Conservation (phyloP, 345 rosid species). For the Mallotus nudiflorus region DNA sequence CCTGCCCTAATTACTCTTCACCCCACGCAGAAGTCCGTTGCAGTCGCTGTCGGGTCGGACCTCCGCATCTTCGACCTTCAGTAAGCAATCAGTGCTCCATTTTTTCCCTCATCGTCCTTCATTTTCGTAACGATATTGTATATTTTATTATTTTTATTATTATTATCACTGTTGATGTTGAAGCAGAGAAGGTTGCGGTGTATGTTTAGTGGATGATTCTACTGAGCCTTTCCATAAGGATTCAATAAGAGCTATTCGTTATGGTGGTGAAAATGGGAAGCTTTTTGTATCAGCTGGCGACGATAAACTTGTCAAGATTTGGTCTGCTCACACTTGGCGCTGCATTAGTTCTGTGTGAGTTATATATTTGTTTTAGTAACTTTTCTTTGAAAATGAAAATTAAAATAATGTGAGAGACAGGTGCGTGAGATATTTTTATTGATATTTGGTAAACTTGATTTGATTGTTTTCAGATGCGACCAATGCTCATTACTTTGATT, state of each 20-base stretch:
- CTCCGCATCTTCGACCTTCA: conserved; percentile 78
- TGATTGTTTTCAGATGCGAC: no score
- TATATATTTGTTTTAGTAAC: no score
- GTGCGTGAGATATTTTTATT: no score
- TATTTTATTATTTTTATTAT: background rate
- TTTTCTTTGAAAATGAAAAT: no score
- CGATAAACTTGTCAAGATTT: conserved; percentile 86
- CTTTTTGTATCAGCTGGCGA: conserved; percentile 88
- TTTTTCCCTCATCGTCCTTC: no score
- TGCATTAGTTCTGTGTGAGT: conserved; percentile 71
- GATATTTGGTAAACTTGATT: no score
- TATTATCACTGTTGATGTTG: background rate
- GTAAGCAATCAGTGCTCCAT: conserved; percentile 36
- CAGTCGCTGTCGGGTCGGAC: conserved; percentile 77
- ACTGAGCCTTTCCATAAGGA: conserved; percentile 53
- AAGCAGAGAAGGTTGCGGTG: conserved; percentile 49
- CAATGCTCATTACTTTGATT: no score
- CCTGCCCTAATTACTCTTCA: conserved; percentile 76
- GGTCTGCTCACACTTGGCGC: conserved; percentile 79
- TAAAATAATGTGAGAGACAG: no score
- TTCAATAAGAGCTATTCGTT: conserved; percentile 81
- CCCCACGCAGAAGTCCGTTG: conserved; percentile 65
- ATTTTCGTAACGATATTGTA: no score
- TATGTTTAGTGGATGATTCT: conserved; percentile 64
- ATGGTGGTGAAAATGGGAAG: conserved; percentile 62